Base-by-base conservation (phyloP, 139 green algal species). In the Axilococcus clingmanii region DNA sequence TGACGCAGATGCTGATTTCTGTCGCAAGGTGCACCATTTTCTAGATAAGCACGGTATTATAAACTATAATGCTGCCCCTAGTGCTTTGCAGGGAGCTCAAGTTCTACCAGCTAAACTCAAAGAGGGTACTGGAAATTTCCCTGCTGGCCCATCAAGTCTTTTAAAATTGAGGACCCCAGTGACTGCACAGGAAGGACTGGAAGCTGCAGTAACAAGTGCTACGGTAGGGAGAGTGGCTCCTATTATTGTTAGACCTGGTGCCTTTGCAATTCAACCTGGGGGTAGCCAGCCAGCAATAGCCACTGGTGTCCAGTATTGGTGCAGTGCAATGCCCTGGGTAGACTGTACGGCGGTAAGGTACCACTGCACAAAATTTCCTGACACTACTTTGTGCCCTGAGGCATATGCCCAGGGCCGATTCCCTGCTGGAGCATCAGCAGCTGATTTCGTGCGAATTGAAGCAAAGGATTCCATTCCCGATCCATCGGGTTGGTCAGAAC, bases 361-460 rank as follows among this genome's bases (percentile, higher is more conserved):
- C 64, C 87, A 96, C 64, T 96, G 83, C 79, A 77, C 61, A 22
- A 79, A 71, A 57, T 11, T 55, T 33, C 75, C 82, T 0, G 77
- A 84, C 30, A 52, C 94, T 7, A 72, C 89, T 69, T 60, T 94
- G 16, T 91, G 80, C 52, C 80, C 74, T 12, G 65, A 52, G 15
- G 65, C 63, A 1, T 77, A 55, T 36, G 53, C 57, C n/a, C 65
- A 91, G 61, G 87, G 87, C 17, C 57, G 62, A 23, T 91, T 95
- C 40, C 83, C 84, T 0, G 48, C 81, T 7, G 81, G 77, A 23
- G 77, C 64, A 43, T 68, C 53, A n/a, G 63, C 68, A 23, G 64
- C 64, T 7, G 90, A 97, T 71, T 97, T 96, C 63, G 68, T 92
- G n/a, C 62, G 71, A 1, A 55, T 96, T 7, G 77, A 80, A 38